Base-by-base conservation (phyloP, 306 rosid species). In the Cotoneaster glaucophyllus region DNA sequence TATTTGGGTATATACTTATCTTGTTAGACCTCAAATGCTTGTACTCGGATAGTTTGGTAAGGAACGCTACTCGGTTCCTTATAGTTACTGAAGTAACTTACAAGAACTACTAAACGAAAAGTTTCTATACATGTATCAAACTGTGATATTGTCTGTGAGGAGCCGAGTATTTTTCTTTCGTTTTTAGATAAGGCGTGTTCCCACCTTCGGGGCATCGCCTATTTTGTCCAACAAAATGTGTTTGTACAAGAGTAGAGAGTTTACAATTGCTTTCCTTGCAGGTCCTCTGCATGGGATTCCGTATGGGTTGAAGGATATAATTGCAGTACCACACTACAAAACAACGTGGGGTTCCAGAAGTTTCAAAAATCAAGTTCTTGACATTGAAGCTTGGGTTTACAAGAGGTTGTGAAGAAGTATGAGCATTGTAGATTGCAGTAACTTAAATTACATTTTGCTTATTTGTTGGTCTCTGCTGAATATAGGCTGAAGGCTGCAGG, bases 281-380 rank as follows among this genome's bases (percentile, higher is more conserved):
- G 98, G 96, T 57, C 93, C 97, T 63, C 92, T 93, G 52, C 97
- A 93, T 83, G 98, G 97, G 79, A 91, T 93, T 72, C 98, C 97
- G 59, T 93, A 89, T 72, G 98, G 97, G 37, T 83, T 93, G 81
- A 93, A 93, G 91, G 98, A 93, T 83, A 86, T 89, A 84, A 88
- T 93, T 82, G 80, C 98, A 4, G 97, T 91, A 26, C 97, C 98
- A 13, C 71, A 59, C 25, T 93, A 87, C 84, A 85, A 45, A 85
- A 91, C 96, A 41, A 93, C 98, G 14, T 93, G 96, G 97, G 97
- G 97, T 56, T 89, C 97, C 64, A 85, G 11, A 79, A 82, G 88
- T 71, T 93, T 91, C 71, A 85, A 88, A 79, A 80, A 88, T 80
- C 97, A 93, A 90, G 87, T 88, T 70, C 81, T 91, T 69, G 79